Evolutionary conservation across 306 rosid genomes (phyloP).

Genomic region (Ammopiptanthus mongolicus): DNA sequence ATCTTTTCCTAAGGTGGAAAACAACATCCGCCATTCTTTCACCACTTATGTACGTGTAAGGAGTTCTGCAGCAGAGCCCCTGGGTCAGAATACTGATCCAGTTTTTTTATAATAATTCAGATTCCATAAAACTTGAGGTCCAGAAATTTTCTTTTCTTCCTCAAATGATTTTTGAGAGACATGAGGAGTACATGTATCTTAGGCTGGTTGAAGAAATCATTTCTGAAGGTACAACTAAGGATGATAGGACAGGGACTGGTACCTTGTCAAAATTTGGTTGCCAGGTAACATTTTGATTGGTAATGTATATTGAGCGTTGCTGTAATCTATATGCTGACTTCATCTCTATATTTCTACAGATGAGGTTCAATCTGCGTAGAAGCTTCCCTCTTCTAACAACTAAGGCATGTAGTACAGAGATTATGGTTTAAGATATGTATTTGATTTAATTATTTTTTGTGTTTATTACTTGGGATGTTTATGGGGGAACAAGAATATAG

Average conservation of each 20-base stretch:
- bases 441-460: not conserved
- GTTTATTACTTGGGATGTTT: not conserved
- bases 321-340: slow-evolving; percentile 18
- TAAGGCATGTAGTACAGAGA: slow-evolving; percentile 60
- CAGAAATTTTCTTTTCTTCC: slow-evolving; percentile 83
- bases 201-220: slow-evolving; percentile 75
- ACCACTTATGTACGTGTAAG: slow-evolving; percentile 79
- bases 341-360: slow-evolving; percentile 43
- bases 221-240: slow-evolving; percentile 72
- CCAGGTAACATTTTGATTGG: slow-evolving; percentile 57
- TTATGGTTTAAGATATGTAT: slow-evolving; percentile 15
- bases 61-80: slow-evolving; percentile 46
- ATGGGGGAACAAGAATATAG: too few species aligned
- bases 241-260: slow-evolving; percentile 97
- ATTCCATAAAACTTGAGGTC: slow-evolving; percentile 49
- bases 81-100: slow-evolving; percentile 40
- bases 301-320: slow-evolving; percentile 12
- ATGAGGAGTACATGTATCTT: slow-evolving; percentile 79
- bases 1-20: slow-evolving; percentile 76
- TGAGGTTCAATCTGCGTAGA: slow-evolving; percentile 84
- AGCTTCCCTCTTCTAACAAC: slow-evolving; percentile 92
- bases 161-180: slow-evolving; percentile 69
- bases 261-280: slow-evolving; percentile 88
- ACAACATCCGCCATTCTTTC: slow-evolving; percentile 58
- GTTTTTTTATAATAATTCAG: slow-evolving; percentile 25